Evolutionary conservation across 257 asterid genomes (phyloP).

Genomic region (Solanum infundibuliforme): DNA sequence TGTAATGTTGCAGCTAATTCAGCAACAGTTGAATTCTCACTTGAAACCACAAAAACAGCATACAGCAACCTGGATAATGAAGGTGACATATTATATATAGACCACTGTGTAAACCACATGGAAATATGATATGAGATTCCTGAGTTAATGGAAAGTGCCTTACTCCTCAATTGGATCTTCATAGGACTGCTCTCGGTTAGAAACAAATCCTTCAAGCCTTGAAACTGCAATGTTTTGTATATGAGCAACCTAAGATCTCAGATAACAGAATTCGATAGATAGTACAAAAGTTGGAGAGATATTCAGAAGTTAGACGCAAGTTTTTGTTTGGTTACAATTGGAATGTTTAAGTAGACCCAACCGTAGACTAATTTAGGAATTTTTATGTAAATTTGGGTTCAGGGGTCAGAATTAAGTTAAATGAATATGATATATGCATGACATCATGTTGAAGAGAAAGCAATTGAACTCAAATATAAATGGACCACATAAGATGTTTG

Average conservation of each 20-base stretch:
- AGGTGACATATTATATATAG: slow-evolving; percentile 16
- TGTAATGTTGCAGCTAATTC: slow-evolving; percentile 90
- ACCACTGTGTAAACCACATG: slow-evolving; percentile 1
- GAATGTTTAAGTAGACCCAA: not conserved
- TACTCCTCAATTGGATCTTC: slow-evolving; percentile 99
- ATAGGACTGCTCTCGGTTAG: slow-evolving; percentile 95
- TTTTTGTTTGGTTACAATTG: not conserved
- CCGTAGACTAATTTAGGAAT: not conserved
- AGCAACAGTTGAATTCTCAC: slow-evolving; percentile 95
- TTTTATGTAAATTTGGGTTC: not conserved
- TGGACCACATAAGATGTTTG: not conserved
- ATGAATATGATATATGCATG: not conserved
- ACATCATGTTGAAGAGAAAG: not conserved
- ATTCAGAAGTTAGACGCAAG: not conserved
- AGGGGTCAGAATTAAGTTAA: not conserved
- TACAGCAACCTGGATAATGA: slow-evolving; percentile 76
- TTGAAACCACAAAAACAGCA: slow-evolving; percentile 98
- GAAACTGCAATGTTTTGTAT: slow-evolving; percentile 64
- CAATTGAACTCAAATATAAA: not conserved
- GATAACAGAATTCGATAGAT: not conserved
- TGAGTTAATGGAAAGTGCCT: slow-evolving; percentile 17
- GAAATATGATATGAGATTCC: slow-evolving; percentile 11
- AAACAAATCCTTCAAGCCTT: slow-evolving; percentile 99
- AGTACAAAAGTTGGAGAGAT: not conserved
- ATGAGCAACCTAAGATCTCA: slow-evolving; percentile 14